Conservation (phyloP, 768 basidiomycete genomes). For the Podaxis sp. region DNA sequence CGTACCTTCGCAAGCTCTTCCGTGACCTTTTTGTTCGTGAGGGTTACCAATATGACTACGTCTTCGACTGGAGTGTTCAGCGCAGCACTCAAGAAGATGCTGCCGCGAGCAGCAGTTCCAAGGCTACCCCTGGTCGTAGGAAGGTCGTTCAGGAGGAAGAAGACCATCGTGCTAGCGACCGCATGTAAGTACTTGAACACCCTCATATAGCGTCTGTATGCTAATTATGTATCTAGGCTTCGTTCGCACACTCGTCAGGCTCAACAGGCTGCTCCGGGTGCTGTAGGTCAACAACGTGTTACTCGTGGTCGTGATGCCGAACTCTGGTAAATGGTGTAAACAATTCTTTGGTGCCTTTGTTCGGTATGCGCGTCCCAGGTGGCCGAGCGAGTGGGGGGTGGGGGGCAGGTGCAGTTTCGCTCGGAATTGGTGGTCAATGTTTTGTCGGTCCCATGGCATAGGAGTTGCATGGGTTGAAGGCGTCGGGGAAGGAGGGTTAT, state of each 20-base stretch:
- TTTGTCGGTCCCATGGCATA: conserved; percentile 16
- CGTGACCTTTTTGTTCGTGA: conserved; percentile 96
- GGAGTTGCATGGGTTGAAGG: conserved; percentile 16
- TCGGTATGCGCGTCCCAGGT: conserved; percentile 42
- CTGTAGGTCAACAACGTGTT: conserved; percentile 45
- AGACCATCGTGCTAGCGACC: conserved; percentile 77
- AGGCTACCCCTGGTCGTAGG: conserved; percentile 60
- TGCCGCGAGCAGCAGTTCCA: conserved; percentile 58
- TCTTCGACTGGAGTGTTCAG: conserved; percentile 98
- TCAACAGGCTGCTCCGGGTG: conserved; percentile 58
- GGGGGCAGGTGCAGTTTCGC: conserved; percentile 44
- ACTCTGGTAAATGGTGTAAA: conserved; percentile 49
- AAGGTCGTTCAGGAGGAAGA: conserved; percentile 87
- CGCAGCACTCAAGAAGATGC: conserved; percentile 69
- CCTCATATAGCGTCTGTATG: conserved; percentile 18
- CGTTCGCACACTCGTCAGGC: conserved; percentile 86
- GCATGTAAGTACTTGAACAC: conserved; percentile 61
- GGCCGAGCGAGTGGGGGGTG: conserved; percentile 48
- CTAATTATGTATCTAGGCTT: conserved; percentile 51
- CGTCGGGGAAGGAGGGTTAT: conserved; percentile 14
- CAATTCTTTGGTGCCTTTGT: conserved; percentile 26
- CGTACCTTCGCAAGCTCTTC: conserved; percentile 99
- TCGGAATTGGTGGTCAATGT: conserved; percentile 35
- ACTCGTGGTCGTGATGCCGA: conserved; percentile 49
- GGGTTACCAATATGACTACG: conserved; percentile 99